A percentile compares a stretch with the other conserved stretches of the same genome.
phyloP scores from a whole-genome alignment of 2,329 filamentous ascomycete genomes.

The Pseudofabraea citricarpa region DNA sequence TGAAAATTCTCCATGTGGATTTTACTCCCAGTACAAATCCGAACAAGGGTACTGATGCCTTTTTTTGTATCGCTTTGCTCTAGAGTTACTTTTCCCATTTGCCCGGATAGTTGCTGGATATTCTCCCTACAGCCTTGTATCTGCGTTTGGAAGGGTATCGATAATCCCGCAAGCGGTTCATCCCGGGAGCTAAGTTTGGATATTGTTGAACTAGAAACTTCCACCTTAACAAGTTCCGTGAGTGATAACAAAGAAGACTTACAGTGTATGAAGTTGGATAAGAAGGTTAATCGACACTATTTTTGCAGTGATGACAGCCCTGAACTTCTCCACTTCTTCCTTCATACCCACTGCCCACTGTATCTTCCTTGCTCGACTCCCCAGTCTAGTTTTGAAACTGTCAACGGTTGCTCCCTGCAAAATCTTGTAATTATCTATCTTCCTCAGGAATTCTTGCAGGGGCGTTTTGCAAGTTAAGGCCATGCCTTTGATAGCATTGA shows the following conservation, averaged over 20 bases:
- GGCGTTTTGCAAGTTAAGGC: slow-evolving; percentile 11
- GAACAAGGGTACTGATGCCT: background rate
- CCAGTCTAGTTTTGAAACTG: background rate
- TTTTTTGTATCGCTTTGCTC: background rate
- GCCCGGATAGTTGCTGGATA: background rate
- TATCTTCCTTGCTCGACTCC: slow-evolving; percentile 5
- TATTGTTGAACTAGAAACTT: no score
- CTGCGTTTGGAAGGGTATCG: background rate
- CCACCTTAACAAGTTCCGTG: no score
- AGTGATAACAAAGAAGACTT: background rate
- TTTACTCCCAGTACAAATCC: background rate
- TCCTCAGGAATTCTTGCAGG: slow-evolving; percentile 10
- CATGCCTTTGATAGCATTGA: slow-evolving; percentile 15
- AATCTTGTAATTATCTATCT: slow-evolving; percentile 11
- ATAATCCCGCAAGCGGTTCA: no score
- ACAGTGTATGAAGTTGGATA: background rate
- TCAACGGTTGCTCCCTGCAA: background rate
- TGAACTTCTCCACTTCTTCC: slow-evolving; percentile 11
- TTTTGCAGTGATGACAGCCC: slow-evolving; percentile 4
- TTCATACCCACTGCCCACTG: slow-evolving; percentile 15
- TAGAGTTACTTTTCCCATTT: background rate
- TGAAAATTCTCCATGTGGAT: background rate
- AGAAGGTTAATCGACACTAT: slow-evolving; percentile 1
- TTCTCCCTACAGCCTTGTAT: background rate
- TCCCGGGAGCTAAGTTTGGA: no score